Conservation (phyloP, 2,329 filamentous ascomycete species). For the Myriangium duriaei region DNA sequence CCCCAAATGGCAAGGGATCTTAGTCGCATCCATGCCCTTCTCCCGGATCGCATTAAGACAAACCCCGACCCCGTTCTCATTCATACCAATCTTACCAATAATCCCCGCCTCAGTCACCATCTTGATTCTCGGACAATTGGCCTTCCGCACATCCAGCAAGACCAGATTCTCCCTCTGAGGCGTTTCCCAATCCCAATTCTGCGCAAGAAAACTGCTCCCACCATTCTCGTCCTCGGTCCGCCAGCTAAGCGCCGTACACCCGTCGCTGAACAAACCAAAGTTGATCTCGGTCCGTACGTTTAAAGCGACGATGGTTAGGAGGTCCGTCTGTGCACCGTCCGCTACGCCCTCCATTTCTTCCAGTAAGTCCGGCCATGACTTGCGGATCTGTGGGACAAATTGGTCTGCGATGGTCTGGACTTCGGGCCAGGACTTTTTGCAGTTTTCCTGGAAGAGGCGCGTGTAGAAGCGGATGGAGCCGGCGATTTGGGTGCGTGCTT, state of each 20-base stretch:
- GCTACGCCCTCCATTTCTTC: conserved; percentile 41
- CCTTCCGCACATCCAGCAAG: conserved; percentile 33
- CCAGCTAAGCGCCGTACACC: conserved; percentile 43
- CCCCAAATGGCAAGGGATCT: conserved; percentile 49
- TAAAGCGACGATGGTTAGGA: conserved; percentile 44
- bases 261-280: conserved; percentile 46
- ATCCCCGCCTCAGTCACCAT: conserved; percentile 50
- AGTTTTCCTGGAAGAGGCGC: conserved; percentile 34
- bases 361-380: conserved; percentile 31
- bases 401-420: conserved; percentile 34
- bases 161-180: conserved; percentile 40
- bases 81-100: conserved; percentile 55
- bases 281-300: conserved; percentile 47
- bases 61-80: conserved; percentile 44
- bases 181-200: conserved; percentile 51
- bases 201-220: conserved; percentile 32
- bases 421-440: conserved; percentile 33
- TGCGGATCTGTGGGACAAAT: conserved; percentile 35
- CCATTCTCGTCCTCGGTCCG: conserved; percentile 17
- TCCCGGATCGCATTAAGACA: conserved; percentile 51
- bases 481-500: conserved; percentile 28
- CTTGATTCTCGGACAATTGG: conserved; percentile 34
- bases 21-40: conserved; percentile 38
- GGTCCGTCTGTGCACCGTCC: conserved; percentile 32
- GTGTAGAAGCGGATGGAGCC: conserved; percentile 37